phyloP scores from a whole-genome alignment of 306 rosid species.

The Canavalia gladiata region DNA sequence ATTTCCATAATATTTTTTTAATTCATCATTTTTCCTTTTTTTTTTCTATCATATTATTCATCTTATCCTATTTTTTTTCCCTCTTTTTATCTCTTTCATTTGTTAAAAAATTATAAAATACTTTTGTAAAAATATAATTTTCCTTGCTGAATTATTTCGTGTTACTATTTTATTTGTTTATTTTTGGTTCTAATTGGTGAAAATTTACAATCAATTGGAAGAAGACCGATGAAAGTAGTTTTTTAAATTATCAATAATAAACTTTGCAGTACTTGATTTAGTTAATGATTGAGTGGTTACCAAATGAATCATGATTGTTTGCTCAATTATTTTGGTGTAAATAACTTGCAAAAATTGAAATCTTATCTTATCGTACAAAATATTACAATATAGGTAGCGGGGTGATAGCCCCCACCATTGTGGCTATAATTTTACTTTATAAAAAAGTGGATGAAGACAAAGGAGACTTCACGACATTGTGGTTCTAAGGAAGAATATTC shows the following conservation, averaged over 20 bases:
- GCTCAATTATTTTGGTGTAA: slow-evolving; percentile 34
- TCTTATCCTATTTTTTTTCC: too few species aligned
- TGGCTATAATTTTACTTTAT: slow-evolving; percentile 24
- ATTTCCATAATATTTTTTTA: too few species aligned
- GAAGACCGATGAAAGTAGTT: background rate
- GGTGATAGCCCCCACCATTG: slow-evolving; percentile 33
- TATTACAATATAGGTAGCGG: background rate
- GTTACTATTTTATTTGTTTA: background rate
- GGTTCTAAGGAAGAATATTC: slow-evolving; percentile 45
- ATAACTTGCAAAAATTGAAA: slow-evolving; percentile 27
- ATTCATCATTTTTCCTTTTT: too few species aligned
- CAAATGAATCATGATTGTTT: slow-evolving; percentile 36
- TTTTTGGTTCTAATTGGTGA: background rate
- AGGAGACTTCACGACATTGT: slow-evolving; percentile 27
- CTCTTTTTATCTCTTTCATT: too few species aligned
- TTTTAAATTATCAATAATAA: background rate
- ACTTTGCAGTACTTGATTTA: background rate
- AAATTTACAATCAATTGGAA: background rate
- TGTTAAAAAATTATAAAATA: too few species aligned
- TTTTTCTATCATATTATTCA: too few species aligned
- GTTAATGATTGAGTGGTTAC: slow-evolving; percentile 32
- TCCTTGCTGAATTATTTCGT: background rate
- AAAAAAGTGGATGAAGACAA: slow-evolving; percentile 44
- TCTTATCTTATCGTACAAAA: background rate
- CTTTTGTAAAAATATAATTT: background rate